phyloP scores from a whole-genome alignment of 2,329 filamentous ascomycete genomes.

The Capronia coronata region DNA sequence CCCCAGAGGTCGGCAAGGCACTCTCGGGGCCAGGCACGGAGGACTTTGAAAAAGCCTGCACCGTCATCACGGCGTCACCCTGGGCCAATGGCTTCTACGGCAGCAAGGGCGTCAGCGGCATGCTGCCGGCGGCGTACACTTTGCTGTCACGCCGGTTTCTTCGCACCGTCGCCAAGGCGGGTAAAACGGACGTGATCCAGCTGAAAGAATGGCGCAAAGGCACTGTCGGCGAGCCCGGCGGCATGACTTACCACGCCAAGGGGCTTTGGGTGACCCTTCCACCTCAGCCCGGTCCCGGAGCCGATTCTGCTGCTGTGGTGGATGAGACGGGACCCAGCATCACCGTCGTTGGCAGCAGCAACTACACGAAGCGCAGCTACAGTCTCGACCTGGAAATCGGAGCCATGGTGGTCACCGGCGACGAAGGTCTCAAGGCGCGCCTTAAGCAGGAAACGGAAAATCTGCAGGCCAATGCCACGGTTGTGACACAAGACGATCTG shows the following conservation, averaged over 20 bases:
- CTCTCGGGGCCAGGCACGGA: conserved; percentile 15
- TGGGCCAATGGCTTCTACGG: conserved; percentile 94
- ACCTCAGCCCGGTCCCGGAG: conserved; percentile 4
- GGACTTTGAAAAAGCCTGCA: conserved; percentile 51
- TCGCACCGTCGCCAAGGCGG: conserved; percentile 50
- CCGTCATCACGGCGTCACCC: conserved; percentile 85
- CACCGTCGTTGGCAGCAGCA: conserved; percentile 82
- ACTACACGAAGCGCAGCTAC: conserved; percentile 93
- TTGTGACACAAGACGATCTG: conserved; percentile 70
- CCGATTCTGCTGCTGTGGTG: conserved; percentile 16
- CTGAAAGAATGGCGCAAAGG: conserved; percentile 86
- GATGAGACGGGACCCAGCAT: conserved; percentile 62
- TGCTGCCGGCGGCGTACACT: conserved; percentile 87
- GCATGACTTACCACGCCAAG: conserved; percentile 98
- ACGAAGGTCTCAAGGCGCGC: conserved; percentile 62
- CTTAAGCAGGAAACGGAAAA: conserved; percentile 74
- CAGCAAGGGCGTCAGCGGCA: conserved; percentile 77
- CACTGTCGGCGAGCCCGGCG: conserved; percentile 69
- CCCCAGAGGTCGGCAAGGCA: conserved; percentile 27
- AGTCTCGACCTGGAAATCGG: conserved; percentile 86
- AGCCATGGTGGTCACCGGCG: conserved; percentile 73
- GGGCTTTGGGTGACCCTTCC: conserved; percentile 43
- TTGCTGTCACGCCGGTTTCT: conserved; percentile 79
- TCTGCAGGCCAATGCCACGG: conserved; percentile 66
- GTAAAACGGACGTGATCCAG: conserved; percentile 54